Percentiles rank a stretch among this genome's conserved stretches.
phyloP scores from a whole-genome alignment of 2,329 filamentous ascomycete genomes.

The Aspergillus hiratsukae region DNA sequence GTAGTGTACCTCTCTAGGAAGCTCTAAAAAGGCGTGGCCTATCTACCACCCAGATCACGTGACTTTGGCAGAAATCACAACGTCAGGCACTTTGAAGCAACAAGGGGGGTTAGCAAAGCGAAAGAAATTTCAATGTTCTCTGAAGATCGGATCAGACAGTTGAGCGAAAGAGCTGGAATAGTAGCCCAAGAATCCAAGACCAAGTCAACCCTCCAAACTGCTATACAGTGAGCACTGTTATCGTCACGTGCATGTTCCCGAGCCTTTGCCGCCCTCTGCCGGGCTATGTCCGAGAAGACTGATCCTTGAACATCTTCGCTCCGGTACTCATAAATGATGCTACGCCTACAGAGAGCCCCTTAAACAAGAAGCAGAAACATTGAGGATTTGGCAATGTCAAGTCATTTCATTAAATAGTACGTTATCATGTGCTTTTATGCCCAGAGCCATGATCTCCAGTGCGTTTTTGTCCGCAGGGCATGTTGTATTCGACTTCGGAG shows the following conservation, averaged over 20 bases:
- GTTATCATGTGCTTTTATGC: conserved; percentile 24
- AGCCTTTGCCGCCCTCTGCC: not conserved
- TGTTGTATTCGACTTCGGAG: conserved; percentile 5
- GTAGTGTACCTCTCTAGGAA: conserved; percentile 19
- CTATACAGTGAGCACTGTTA: not conserved
- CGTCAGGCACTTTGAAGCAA: not conserved
- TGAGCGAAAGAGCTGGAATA: no score
- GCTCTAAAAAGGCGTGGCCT: conserved; percentile 19
- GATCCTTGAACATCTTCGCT: not conserved
- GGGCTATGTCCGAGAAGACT: not conserved
- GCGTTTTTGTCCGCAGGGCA: conserved; percentile 8
- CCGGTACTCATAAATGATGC: not conserved
- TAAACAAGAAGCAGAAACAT: not conserved
- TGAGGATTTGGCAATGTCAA: conserved; percentile 8
- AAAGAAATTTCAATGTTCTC: not conserved
- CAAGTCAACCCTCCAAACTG: no score
- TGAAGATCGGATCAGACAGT: no score
- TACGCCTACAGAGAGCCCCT: not conserved
- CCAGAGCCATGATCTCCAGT: conserved; percentile 5
- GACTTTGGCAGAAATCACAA: conserved; percentile 4
- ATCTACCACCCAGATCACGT: conserved; percentile 18
- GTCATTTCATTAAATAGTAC: conserved; percentile 27
- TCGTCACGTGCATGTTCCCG: not conserved
- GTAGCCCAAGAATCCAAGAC: no score
- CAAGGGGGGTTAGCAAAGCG: not conserved